Evolutionary conservation across 139 green algal genomes (phyloP), one percentile per base, ranked within the genome.

Genomic region (Pseudopediastrum boryanum): DNA sequence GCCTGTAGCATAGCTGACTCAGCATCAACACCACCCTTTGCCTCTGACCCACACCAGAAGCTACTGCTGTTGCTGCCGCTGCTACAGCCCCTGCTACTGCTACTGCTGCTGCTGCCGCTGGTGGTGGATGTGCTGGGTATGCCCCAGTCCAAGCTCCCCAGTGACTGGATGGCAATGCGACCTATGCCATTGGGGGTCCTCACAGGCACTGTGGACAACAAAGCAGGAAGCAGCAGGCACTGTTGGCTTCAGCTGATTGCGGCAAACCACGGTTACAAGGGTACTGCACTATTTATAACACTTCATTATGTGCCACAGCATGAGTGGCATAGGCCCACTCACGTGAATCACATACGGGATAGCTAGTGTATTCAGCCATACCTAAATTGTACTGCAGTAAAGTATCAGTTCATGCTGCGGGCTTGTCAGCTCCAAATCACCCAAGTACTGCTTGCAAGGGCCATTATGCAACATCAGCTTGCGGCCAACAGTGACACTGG

Each of bases 151-250:
- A 78, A 48, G 3, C 54, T 52, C 0, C 85, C 88, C 0, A 92
- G 65, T 0, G 84, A 91, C 74, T 93, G 78, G 1, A 93, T 75
- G 4, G 86, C 85, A 25, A 93, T 54, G 29, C 89, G 77, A 0
- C 89, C 86, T 19, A 92, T 79, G 2, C 21, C 50, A 0, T 58
- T 80, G 25, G 84, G 76, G 0, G 79, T 73, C n/a, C 62, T 69
- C 68, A 43, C 66, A 4, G 42, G 71, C 16, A 48, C 67, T 71
- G 33, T 43, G 13, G 56, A 23, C 7, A 2, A 44, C 31, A 38
- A 51, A 59, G n/a, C 12, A 29, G 8, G n/a, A 23, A 54, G 51
- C 27, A 51, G 27, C 5, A 48, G 42, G 33, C 41, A 42, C n/a
- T 39, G 27, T 66, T 59, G 3, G 65, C 36, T 8, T 19, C 65